Conservation (phyloP, 768 basidiomycete genomes). For the Boletus tylopilopsis region DNA sequence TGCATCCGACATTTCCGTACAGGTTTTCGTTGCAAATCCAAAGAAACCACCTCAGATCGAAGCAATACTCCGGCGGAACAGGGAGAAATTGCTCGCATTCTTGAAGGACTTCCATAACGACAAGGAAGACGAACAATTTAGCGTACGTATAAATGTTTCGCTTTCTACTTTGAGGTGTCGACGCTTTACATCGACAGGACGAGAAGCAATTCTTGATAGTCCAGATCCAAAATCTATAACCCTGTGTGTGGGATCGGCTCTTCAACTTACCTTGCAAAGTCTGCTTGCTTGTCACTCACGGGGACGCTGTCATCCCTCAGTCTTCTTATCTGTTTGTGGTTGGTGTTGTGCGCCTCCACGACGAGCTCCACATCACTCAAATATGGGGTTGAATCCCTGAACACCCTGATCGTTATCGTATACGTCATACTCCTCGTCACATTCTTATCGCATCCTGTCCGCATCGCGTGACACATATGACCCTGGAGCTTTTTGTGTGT, state of each 20-base stretch:
- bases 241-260: neutral
- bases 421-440: conserved; percentile 7
- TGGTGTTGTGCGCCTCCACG: neutral
- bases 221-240: conserved; percentile 78
- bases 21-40: conserved; percentile 99
- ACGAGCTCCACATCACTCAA: neutral
- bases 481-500: neutral
- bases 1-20: neutral
- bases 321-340: conserved; percentile 9
- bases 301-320: neutral
- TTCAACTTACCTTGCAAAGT: neutral
- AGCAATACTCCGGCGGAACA: conserved; percentile 84
- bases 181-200: conserved; percentile 42
- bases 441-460: neutral
- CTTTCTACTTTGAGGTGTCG: neutral
- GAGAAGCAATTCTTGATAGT: conserved; percentile 96
- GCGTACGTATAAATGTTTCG: conserved; percentile 39
- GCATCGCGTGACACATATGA: neutral
- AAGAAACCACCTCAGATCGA: conserved; percentile 98
- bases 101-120: conserved; percentile 96
- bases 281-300: neutral
- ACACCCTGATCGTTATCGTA: conserved; percentile 3
- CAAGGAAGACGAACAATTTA: conserved; percentile 98
- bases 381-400: neutral
- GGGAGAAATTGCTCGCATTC: conserved; percentile 88